phyloP scores from a whole-genome alignment of 305 asterid genomes.

The Caryopteris hybrid region DNA sequence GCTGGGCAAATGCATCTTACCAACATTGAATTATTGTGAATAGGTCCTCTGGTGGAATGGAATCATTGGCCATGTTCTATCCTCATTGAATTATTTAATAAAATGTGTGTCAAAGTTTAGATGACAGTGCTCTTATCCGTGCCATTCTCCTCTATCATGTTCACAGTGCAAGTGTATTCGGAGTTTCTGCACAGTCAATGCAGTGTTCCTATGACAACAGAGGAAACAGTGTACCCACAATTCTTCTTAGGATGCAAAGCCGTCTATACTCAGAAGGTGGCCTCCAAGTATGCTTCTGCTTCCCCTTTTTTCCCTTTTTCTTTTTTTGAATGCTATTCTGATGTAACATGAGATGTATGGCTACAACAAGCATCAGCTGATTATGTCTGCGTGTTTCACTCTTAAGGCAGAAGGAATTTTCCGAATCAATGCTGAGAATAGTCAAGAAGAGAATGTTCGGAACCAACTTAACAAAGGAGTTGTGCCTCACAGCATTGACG shows the following conservation, averaged over 20 bases:
- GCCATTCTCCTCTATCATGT: not conserved
- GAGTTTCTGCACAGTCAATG: conserved; percentile 86
- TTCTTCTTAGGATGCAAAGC: conserved; percentile 72
- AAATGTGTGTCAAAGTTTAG: too few relatives aligned
- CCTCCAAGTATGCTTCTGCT: conserved; percentile 41
- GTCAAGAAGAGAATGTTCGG: conserved; percentile 62
- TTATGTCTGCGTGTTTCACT: not conserved
- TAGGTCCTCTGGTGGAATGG: too few relatives aligned
- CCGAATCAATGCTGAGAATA: conserved; percentile 71
- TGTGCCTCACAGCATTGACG: conserved; percentile 67
- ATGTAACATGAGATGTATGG: too few relatives aligned
- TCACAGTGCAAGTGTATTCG: conserved; percentile 71
- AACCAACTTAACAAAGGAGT: conserved; percentile 59
- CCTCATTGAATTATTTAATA: not conserved
- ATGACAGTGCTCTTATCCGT: not conserved
- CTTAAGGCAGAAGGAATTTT: conserved; percentile 88
- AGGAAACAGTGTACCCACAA: conserved; percentile 79
- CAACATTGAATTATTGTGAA: too few relatives aligned
- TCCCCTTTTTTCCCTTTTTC: not conserved
- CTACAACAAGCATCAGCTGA: not conserved
- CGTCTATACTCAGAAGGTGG: conserved; percentile 72
- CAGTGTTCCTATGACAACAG: conserved; percentile 68
- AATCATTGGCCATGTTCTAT: too few relatives aligned
- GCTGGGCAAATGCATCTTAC: too few relatives aligned
- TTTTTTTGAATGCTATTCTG: not conserved